phyloP scores from a whole-genome alignment of 345 rosid species.

The Raphanus raphanistrum region DNA sequence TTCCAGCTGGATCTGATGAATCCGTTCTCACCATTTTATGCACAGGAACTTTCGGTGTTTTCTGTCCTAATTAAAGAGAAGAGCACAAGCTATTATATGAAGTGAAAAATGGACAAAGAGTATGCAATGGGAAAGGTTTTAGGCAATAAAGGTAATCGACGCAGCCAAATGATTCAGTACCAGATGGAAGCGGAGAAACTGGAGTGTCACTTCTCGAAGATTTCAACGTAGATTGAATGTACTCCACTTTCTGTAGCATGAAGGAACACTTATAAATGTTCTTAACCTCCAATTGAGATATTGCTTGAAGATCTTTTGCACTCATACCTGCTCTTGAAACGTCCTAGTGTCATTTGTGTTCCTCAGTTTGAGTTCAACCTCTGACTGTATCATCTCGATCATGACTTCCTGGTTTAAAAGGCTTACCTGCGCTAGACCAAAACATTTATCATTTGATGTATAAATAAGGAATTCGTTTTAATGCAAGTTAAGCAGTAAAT shows the following conservation, averaged over 20 bases:
- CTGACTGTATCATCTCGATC: slow-evolving; percentile 60
- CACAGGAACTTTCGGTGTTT: slow-evolving; percentile 70
- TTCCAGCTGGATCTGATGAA: slow-evolving; percentile 86
- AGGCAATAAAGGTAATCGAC: neutral
- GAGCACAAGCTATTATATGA: slow-evolving; percentile 11
- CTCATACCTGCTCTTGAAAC: slow-evolving; percentile 81
- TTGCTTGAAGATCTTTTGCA: slow-evolving; percentile 19
- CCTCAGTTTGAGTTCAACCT: slow-evolving; percentile 69
- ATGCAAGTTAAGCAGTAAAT: slow-evolving; percentile 10
- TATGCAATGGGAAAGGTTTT: neutral
- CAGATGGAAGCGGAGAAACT: slow-evolving; percentile 14
- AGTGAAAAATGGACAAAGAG: neutral
- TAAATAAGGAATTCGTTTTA: neutral
- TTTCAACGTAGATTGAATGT: slow-evolving; percentile 47
- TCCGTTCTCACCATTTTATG: slow-evolving; percentile 89
- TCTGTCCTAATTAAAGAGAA: slow-evolving; percentile 52
- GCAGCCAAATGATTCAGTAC: neutral
- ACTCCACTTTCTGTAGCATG: slow-evolving; percentile 56
- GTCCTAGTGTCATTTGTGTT: slow-evolving; percentile 67
- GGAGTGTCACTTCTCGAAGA: slow-evolving; percentile 45
- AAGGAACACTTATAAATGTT: neutral
- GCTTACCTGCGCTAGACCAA: slow-evolving; percentile 63
- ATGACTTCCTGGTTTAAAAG: slow-evolving; percentile 89
- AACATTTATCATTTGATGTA: slow-evolving; percentile 5
- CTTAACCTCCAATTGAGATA: neutral